Percentiles rank a stretch among this genome's conserved stretches.
Conservation (phyloP, 306 rosid species). For the Castanospermum australe region DNA sequence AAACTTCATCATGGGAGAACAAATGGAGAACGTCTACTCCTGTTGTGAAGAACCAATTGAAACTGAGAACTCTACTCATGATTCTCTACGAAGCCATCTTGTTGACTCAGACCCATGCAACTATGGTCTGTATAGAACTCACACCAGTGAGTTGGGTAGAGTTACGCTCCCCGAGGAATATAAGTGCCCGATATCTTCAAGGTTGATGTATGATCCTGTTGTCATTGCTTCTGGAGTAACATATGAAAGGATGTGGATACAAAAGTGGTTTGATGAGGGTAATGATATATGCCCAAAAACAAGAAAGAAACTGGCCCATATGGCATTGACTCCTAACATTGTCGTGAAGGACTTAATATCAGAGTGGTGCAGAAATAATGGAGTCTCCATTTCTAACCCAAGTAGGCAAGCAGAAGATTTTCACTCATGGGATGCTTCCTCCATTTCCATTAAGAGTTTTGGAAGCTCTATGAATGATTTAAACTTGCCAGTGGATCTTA, state of each 20-base stretch:
- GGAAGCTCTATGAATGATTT: slow-evolving; percentile 71
- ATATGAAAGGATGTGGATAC: slow-evolving; percentile 84
- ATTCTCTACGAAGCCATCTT: slow-evolving; percentile 28
- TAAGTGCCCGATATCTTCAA: slow-evolving; percentile 73
- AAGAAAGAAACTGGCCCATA: slow-evolving; percentile 41
- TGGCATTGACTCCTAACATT: slow-evolving; percentile 56
- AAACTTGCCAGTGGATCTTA: slow-evolving; percentile 61
- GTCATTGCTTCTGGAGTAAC: slow-evolving; percentile 78
- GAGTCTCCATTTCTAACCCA: slow-evolving; percentile 63
- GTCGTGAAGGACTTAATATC: slow-evolving; percentile 66
- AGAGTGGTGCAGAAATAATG: slow-evolving; percentile 63
- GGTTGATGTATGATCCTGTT: slow-evolving; percentile 91
- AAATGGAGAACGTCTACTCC: slow-evolving; percentile 31
- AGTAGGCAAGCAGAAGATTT: slow-evolving; percentile 36
- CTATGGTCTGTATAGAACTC: slow-evolving; percentile 26
- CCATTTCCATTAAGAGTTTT: slow-evolving; percentile 67
- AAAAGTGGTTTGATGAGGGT: slow-evolving; percentile 86
- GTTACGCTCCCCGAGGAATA: slow-evolving; percentile 59
- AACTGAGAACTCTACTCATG: slow-evolving; percentile 28
- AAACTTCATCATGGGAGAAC: slow-evolving; percentile 44
- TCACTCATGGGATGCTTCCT: slow-evolving; percentile 50
- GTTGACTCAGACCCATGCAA: slow-evolving; percentile 35
- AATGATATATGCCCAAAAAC: slow-evolving; percentile 73
- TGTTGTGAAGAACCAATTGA: slow-evolving; percentile 24
- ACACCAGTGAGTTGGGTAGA: slow-evolving; percentile 33